Evolutionary conservation across 805 yeast species (phyloP).

Genomic region (Phaffomyces opuntiae): DNA sequence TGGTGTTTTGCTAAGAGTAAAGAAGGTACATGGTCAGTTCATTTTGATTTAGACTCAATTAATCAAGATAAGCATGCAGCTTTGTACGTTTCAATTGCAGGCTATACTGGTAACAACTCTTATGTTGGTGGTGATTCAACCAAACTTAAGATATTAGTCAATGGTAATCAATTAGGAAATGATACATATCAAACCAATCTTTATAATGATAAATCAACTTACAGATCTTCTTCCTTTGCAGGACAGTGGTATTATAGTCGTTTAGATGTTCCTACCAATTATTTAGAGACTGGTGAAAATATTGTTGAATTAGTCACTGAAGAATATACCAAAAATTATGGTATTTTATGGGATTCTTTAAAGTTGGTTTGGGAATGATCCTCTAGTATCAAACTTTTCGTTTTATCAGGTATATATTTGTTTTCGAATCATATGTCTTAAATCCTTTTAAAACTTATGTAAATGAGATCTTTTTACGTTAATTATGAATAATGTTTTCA

Average conservation of each 20-base stretch:
- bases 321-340: constrained; percentile 1
- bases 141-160: not conserved
- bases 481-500: too few species aligned
- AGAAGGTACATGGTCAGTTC: not conserved
- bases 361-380: constrained; percentile 1
- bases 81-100: constrained; percentile 2
- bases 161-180: constrained; percentile 1
- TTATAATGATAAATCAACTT: constrained; percentile 2
- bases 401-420: too few species aligned
- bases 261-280: not conserved
- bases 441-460: too few species aligned
- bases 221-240: constrained; percentile 3
- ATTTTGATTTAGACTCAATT: constrained; percentile 1
- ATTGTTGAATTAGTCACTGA: not conserved
- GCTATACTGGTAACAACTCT: constrained; percentile 3
- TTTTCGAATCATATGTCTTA: too few species aligned
- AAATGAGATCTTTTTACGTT: too few species aligned
- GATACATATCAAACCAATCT: constrained; percentile 1
- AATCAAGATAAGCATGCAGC: not conserved
- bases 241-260: constrained; percentile 3
- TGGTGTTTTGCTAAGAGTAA: constrained; percentile 4
- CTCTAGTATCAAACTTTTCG: too few species aligned
- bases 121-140: constrained; percentile 4
- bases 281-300: not conserved
- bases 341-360: constrained; percentile 3